Percentiles rank a stretch among this genome's conserved stretches.
Conservation (phyloP, 257 asterid genomes). For the Henckelia pumila region DNA sequence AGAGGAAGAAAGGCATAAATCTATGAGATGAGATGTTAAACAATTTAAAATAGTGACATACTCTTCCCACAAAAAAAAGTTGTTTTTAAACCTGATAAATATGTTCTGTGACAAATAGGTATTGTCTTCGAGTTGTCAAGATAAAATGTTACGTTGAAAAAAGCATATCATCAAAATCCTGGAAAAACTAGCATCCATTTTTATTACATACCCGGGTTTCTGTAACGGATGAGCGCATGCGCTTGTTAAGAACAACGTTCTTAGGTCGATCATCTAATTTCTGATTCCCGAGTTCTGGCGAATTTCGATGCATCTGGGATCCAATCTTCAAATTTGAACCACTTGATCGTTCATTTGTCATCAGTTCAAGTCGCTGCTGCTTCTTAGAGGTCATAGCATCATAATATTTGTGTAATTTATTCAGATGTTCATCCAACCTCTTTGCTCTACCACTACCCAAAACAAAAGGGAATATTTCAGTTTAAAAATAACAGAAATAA, state of each 20-base stretch:
- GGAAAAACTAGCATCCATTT: constrained; percentile 27
- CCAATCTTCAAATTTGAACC: constrained; percentile 69
- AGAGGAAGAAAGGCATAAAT: not conserved
- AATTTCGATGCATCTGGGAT: constrained; percentile 63
- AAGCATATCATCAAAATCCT: constrained; percentile 12
- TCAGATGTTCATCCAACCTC: constrained; percentile 68
- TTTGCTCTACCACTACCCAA: constrained; percentile 73
- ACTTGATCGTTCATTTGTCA: constrained; percentile 68
- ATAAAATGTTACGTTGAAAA: constrained; percentile 8
- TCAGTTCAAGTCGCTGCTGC: constrained; percentile 69
- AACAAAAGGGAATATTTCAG: constrained; percentile 33
- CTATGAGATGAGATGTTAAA: not conserved
- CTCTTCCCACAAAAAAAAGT: not conserved
- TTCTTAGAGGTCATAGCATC: constrained; percentile 64
- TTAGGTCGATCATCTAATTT: constrained; percentile 81
- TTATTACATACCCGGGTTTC: constrained; percentile 80
- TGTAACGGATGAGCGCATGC: constrained; percentile 80
- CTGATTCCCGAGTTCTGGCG: constrained; percentile 56
- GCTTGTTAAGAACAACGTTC: constrained; percentile 71
- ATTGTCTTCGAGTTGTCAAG: constrained; percentile 1
- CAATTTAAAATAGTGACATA: not conserved
- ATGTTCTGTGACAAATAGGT: constrained; percentile 17
- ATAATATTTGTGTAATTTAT: constrained; percentile 53
- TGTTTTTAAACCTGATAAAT: not conserved
- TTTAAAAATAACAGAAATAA: not conserved